phyloP scores from a whole-genome alignment of 768 basidiomycete species.

The Cystobasidium onofrii region DNA sequence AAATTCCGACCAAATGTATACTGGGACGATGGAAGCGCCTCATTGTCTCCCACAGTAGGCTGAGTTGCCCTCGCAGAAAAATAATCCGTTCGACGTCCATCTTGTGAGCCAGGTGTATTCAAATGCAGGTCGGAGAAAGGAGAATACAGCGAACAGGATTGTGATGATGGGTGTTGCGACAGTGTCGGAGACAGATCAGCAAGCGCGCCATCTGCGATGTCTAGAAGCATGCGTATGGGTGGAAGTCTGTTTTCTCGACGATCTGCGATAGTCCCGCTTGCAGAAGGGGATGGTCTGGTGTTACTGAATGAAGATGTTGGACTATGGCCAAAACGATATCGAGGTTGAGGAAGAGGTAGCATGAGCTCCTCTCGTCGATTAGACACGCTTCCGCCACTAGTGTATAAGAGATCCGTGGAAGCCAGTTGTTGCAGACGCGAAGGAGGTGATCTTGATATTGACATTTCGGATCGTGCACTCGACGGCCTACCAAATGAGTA shows the following conservation, averaged over 20 bases:
- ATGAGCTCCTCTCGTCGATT: background rate
- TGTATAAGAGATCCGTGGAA: background rate
- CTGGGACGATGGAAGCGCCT: background rate
- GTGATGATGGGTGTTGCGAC: background rate
- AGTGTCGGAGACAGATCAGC: background rate
- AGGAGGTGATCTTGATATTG: background rate
- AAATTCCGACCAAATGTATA: conserved; percentile 15
- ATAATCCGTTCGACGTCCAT: background rate
- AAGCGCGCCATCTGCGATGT: conserved; percentile 12
- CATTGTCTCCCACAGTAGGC: background rate
- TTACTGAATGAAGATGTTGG: background rate
- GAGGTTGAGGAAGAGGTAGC: background rate
- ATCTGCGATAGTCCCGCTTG: conserved; percentile 3
- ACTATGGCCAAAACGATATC: background rate
- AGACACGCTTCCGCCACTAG: background rate
- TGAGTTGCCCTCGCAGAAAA: background rate
- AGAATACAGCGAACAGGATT: background rate
- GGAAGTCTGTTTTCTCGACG: conserved; percentile 17
- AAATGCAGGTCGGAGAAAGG: conserved; percentile 3
- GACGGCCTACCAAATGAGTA: background rate
- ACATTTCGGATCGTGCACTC: background rate
- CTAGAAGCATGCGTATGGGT: conserved; percentile 17
- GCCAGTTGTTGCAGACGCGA: background rate
- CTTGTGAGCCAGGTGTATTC: conserved; percentile 15
- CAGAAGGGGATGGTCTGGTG: background rate